Base-by-base conservation (phyloP, 225 moss, liverwort and hornwort species). In the Anthoceros angustus region DNA sequence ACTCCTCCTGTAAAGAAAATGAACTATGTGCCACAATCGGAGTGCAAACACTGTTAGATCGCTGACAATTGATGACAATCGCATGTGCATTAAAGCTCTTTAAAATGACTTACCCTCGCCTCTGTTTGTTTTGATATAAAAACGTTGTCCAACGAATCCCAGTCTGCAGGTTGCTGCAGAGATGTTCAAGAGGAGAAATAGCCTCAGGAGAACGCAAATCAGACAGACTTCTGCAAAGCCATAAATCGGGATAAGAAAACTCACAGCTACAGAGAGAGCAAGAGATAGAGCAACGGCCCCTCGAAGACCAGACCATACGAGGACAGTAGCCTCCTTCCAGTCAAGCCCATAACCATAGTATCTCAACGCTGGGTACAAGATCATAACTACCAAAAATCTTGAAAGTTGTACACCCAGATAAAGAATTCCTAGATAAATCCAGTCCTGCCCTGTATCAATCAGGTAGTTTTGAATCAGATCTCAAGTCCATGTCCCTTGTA, bases 1-100 rank as follows among this genome's bases (percentile, higher is more conserved):
- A 98, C 80, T 67, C 95, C 95, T 68, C 95, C 95, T 76, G 95
- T 98, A 71, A 98, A 82, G 72, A 98, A 92, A 43, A 98, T 91
- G 62, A 98, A 87, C 95, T 98, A 86, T 73, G 4, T 32, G 32
- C 32, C 32, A 32, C 32, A 32, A 4, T 4, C 32, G 4, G 32
- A 32, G 32, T 32, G 4, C 32, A 4, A 32, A 4, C 67, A 69
- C 80, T 11, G 16, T 11, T 16, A 46, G 16, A 16, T 16, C 16
- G 6, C 12, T 46, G 45, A 5, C 45, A 46, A 46, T 6, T 11
- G 45, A 46, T 32, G 45, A 16, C 12, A 46, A 46, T 46, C 11
- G 45, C 45, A 0, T 16, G 16, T 16, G 16, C 12, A 11, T 46
- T 0, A 46, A 11, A 46, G 45, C 45, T 11, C 12, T 16, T 46